These are phyloP conservation scores for Hibiscus tridactylites DNA, from an alignment of 345 rosid species.

Conservation along the genomic window DNA sequence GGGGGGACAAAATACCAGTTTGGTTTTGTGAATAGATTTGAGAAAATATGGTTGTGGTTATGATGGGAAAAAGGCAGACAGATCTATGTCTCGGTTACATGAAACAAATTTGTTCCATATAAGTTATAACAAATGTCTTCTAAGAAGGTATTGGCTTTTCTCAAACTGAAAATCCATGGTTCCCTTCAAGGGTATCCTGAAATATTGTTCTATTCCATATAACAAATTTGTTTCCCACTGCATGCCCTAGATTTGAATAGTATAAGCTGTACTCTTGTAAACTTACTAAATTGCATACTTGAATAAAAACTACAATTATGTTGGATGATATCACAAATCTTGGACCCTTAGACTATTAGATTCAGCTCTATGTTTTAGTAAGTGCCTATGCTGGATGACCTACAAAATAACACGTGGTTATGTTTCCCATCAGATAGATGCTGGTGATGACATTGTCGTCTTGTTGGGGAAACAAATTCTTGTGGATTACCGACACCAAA, in stretches of 20 bases:
- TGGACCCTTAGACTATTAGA: neutral
- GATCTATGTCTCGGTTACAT: neutral
- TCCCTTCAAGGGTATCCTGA: neutral
- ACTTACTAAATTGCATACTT: neutral
- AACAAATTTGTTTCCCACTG: neutral
- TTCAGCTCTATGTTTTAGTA: neutral
- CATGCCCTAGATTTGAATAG: neutral
- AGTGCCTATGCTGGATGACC: neutral
- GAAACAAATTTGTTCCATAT: neutral
- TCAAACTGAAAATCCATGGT: neutral
- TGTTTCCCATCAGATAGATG: slow-evolving; percentile 50
- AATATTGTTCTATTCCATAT: neutral
- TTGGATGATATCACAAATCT: neutral
- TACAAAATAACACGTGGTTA: neutral
- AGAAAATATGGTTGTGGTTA: neutral
- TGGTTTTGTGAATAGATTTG: neutral
- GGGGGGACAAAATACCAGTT: neutral
- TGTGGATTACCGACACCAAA: slow-evolving; percentile 60
- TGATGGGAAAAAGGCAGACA: neutral
- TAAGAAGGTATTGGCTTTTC: neutral
- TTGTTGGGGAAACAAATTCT: slow-evolving; percentile 65
- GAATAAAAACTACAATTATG: neutral
- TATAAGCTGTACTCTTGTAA: neutral
- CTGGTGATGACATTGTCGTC: slow-evolving; percentile 53
- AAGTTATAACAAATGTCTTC: neutral